phyloP scores from a whole-genome alignment of 75 land plant species.

The Pinus tabuliformis region DNA sequence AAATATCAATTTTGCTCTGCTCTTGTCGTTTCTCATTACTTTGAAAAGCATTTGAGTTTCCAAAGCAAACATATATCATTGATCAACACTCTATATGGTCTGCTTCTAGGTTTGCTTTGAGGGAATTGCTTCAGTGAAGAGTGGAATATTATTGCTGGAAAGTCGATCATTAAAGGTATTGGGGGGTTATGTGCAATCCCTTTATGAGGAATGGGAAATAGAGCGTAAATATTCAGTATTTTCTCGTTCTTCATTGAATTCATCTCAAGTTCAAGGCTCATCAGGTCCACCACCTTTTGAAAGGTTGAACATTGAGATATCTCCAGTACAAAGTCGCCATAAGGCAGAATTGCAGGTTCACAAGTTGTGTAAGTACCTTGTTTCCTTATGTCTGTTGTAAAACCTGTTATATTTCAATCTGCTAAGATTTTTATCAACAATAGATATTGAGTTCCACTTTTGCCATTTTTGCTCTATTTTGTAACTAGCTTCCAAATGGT shows the following conservation, averaged over 20 bases:
- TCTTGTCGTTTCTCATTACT: background rate
- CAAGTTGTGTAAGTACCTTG: background rate
- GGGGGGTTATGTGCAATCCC: slow-evolving; percentile 79
- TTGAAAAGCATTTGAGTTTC: background rate
- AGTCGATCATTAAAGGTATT: slow-evolving; percentile 43
- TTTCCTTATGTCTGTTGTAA: no score
- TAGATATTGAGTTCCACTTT: no score
- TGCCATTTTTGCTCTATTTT: no score
- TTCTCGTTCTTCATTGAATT: slow-evolving; percentile 38
- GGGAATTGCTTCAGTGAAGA: slow-evolving; percentile 38
- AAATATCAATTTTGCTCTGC: background rate
- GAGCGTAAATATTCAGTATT: slow-evolving; percentile 70
- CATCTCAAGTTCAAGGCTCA: slow-evolving; percentile 29
- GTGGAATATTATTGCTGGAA: slow-evolving; percentile 77
- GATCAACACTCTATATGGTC: background rate
- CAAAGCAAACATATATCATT: background rate
- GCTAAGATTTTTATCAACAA: no score
- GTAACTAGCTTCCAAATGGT: no score
- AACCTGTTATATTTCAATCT: no score
- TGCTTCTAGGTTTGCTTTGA: slow-evolving; percentile 50
- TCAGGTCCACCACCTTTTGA: slow-evolving; percentile 80
- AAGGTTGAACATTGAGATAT: slow-evolving; percentile 39
- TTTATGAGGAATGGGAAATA: slow-evolving; percentile 84
- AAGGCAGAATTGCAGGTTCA: background rate
- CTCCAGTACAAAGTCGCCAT: slow-evolving; percentile 6